Conservation (phyloP, 2,329 filamentous ascomycete genomes). For the Fusarium dlaminii region DNA sequence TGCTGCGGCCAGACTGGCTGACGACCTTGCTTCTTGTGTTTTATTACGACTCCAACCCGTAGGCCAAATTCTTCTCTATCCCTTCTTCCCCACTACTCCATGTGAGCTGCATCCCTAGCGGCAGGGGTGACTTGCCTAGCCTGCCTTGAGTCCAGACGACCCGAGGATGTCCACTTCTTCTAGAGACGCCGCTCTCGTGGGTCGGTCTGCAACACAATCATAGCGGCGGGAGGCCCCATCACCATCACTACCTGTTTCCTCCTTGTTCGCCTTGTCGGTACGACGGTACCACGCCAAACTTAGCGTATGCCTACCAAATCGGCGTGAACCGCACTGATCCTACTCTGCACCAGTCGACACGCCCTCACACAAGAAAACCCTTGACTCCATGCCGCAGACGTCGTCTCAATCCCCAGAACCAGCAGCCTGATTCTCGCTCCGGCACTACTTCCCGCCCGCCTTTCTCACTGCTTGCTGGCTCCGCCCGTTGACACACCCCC, state of each 20-base stretch:
- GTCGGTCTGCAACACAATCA: slow-evolving; percentile 36
- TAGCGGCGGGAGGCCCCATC: slow-evolving; percentile 28
- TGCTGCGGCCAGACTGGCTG: slow-evolving; percentile 28
- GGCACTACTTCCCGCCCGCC: slow-evolving; percentile 41
- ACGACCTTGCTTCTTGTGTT: not conserved
- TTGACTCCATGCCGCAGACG: slow-evolving; percentile 15
- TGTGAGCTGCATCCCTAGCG: slow-evolving; percentile 39
- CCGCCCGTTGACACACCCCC: slow-evolving; percentile 50
- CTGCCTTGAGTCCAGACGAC: slow-evolving; percentile 36
- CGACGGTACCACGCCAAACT: slow-evolving; percentile 32
- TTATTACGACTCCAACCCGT: slow-evolving; percentile 42
- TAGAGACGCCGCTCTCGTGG: slow-evolving; percentile 35
- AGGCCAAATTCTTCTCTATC: slow-evolving; percentile 43
- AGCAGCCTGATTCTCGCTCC: slow-evolving; percentile 35
- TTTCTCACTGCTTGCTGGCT: slow-evolving; percentile 40
- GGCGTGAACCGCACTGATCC: slow-evolving; percentile 16
- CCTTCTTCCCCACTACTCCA: slow-evolving; percentile 39
- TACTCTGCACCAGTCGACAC: slow-evolving; percentile 14
- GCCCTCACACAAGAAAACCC: slow-evolving; percentile 24
- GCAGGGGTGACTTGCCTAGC: slow-evolving; percentile 35
- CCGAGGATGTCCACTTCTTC: slow-evolving; percentile 31
- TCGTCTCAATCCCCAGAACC: slow-evolving; percentile 34
- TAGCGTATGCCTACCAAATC: slow-evolving; percentile 28
- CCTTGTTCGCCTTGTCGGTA: slow-evolving; percentile 37
- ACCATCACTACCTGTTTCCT: slow-evolving; percentile 35